Percentiles rank a stretch among this genome's conserved stretches.
These are phyloP conservation scores for Xylaria sp. DNA, from an alignment of 2,329 filamentous ascomycete species.

Conservation along the genomic window DNA sequence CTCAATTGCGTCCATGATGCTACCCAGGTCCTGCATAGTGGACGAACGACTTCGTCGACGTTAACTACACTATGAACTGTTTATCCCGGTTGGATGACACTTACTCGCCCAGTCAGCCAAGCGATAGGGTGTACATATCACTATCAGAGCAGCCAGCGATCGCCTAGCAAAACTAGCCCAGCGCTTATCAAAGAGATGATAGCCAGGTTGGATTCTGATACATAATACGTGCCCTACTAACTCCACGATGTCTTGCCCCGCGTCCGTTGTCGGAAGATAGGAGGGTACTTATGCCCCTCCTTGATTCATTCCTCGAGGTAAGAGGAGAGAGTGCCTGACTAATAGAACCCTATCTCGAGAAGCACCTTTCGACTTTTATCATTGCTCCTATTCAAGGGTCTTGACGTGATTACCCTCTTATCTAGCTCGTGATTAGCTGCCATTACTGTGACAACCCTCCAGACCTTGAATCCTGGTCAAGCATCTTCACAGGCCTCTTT, in stretches of 20 bases:
- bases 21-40: background rate
- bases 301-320: background rate
- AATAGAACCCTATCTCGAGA: conserved; percentile 15
- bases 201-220: background rate
- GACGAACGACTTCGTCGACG: background rate
- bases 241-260: conserved; percentile 26
- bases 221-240: background rate
- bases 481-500: background rate
- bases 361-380: background rate
- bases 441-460: conserved; percentile 4
- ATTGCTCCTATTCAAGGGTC: conserved; percentile 11
- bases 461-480: background rate
- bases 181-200: conserved; percentile 26
- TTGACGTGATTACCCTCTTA: background rate
- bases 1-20: background rate
- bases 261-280: conserved; percentile 39
- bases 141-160: conserved; percentile 6
- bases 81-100: background rate
- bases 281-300: conserved; percentile 32
- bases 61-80: background rate
- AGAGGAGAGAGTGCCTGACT: background rate
- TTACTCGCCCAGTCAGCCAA: background rate
- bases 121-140: background rate
- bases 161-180: background rate
- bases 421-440: background rate